Conservation (phyloP, 768 basidiomycete species). For the Lactarius evosmus region DNA sequence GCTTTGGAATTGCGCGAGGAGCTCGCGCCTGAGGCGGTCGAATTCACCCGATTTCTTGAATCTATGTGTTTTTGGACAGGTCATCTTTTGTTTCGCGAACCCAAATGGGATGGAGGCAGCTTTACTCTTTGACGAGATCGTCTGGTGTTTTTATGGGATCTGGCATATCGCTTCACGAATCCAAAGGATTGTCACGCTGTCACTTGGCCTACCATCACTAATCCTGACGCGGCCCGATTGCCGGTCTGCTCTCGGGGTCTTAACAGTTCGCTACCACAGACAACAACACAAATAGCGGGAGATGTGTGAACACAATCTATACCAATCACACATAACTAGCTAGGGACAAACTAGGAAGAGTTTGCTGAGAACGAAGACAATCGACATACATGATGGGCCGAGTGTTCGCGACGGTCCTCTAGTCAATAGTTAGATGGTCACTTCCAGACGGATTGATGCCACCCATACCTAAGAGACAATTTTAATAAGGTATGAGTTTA, state of each 20-base stretch:
- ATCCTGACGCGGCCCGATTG: background rate
- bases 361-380: constrained; percentile 8
- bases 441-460: background rate
- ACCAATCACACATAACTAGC: constrained; percentile 21
- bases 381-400: constrained; percentile 6
- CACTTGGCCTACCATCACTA: no score
- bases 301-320: constrained; percentile 11
- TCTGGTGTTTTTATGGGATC: constrained; percentile 26
- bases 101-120: background rate
- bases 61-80: constrained; percentile 34
- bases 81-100: background rate
- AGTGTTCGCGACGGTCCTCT: constrained; percentile 16
- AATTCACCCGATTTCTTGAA: constrained; percentile 79
- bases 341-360: constrained; percentile 20
- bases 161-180: constrained; percentile 11
- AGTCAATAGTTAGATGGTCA: background rate
- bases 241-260: background rate
- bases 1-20: constrained; percentile 55
- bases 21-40: constrained; percentile 61
- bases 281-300: background rate
- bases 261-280: background rate
- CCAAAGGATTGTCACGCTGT: no score
- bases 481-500: constrained; percentile 38
- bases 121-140: constrained; percentile 24
- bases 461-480: background rate